phyloP scores from a whole-genome alignment of 2,329 filamentous ascomycete genomes.

The Diaporthe citriasiana region DNA sequence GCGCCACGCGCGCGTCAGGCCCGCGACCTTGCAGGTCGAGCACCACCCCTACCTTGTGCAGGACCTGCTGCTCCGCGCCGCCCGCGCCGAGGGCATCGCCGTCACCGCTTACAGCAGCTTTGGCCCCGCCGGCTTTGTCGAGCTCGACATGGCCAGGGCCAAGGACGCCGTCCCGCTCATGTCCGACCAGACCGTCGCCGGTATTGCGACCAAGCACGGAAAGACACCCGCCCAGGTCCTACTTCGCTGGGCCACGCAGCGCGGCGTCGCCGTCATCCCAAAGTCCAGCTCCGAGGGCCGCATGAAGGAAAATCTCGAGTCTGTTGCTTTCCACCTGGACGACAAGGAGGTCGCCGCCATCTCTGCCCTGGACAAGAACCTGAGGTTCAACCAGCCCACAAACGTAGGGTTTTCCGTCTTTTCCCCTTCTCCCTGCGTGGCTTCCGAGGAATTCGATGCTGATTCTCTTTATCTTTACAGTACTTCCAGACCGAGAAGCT shows the following conservation, averaged over 20 bases:
- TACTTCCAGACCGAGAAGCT: constrained; percentile 70
- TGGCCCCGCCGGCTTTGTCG: constrained; percentile 82
- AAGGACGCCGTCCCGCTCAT: constrained; percentile 77
- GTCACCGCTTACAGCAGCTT: constrained; percentile 90
- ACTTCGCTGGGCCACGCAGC: constrained; percentile 89
- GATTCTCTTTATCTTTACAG: constrained; percentile 49
- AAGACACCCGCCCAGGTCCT: constrained; percentile 86
- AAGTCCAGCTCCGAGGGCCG: constrained; percentile 73
- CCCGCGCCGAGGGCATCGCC: constrained; percentile 77
- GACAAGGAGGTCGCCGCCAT: constrained; percentile 78
- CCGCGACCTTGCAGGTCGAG: constrained; percentile 88
- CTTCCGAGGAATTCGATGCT: neutral
- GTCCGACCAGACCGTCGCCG: constrained; percentile 75
- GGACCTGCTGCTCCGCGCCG: constrained; percentile 77
- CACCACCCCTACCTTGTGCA: constrained; percentile 92
- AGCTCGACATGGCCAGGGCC: constrained; percentile 80
- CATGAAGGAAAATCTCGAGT: constrained; percentile 77
- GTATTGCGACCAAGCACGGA: constrained; percentile 76
- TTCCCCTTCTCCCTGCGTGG: constrained; percentile 32
- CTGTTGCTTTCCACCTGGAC: constrained; percentile 75
- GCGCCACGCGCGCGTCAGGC: constrained; percentile 80
- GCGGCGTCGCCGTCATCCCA: constrained; percentile 84
- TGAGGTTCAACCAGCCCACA: constrained; percentile 83
- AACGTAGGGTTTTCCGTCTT: constrained; percentile 45
- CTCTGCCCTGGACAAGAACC: constrained; percentile 71